phyloP scores from a whole-genome alignment of 1,284 basidiomycete genomes.

The Schizophyllum amplum region DNA sequence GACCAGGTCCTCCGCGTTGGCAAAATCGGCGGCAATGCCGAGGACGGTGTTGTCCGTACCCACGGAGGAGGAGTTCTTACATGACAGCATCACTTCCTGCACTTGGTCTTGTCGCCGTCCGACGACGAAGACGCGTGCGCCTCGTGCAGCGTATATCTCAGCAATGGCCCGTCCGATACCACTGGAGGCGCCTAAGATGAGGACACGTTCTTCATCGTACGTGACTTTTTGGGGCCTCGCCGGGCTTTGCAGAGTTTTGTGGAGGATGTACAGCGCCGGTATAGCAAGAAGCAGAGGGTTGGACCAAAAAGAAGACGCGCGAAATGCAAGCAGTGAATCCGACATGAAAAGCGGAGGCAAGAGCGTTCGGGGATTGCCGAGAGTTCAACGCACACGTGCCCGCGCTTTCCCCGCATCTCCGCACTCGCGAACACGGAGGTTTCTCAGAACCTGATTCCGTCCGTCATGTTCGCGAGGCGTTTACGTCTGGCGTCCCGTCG shows the following conservation, averaged over 20 bases:
- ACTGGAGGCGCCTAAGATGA: constrained; percentile 76
- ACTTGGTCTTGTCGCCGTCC: constrained; percentile 59
- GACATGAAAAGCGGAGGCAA: background rate
- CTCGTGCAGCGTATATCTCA: constrained; percentile 62
- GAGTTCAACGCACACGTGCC: background rate
- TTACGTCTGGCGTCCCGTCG: background rate
- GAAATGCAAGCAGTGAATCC: background rate
- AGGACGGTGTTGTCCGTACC: constrained; percentile 26
- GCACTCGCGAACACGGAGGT: too few relatives aligned
- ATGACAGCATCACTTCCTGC: constrained; percentile 55
- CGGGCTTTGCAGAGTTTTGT: background rate
- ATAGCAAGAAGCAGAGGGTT: background rate
- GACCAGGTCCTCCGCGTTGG: constrained; percentile 61
- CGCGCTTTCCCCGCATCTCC: background rate
- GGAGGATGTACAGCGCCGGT: background rate
- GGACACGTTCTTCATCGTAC: constrained; percentile 50
- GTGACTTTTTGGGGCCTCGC: background rate
- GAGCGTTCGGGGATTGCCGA: background rate
- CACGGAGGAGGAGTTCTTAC: constrained; percentile 23
- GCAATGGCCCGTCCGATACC: constrained; percentile 80
- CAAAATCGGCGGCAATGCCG: constrained; percentile 56
- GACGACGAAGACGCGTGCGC: constrained; percentile 72
- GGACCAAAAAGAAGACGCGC: background rate
- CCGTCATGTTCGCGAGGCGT: background rate
- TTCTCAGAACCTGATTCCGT: background rate